Percentiles rank a stretch among this genome's conserved stretches.
These are phyloP conservation scores for Ophiostoma sp. DNA, from an alignment of 2,329 filamentous ascomycete genomes.

Conservation along the genomic window DNA sequence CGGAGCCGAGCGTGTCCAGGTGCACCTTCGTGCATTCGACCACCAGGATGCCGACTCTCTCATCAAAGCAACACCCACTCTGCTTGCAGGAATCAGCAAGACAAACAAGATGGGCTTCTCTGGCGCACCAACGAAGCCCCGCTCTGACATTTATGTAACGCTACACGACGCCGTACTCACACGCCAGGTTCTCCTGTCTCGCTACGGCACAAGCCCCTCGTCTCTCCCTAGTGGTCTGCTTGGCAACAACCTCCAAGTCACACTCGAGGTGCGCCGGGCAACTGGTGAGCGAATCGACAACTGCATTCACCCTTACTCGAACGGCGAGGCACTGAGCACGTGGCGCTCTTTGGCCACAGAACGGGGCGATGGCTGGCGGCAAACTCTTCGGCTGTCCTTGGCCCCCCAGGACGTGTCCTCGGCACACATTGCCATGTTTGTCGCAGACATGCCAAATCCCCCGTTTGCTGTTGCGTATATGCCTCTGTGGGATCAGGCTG, in stretches of 20 bases:
- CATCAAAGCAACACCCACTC: slow-evolving; percentile 79
- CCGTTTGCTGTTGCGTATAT: slow-evolving; percentile 91
- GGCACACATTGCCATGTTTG: slow-evolving; percentile 81
- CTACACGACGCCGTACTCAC: slow-evolving; percentile 73
- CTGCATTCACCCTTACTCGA: slow-evolving; percentile 83
- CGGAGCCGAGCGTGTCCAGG: slow-evolving; percentile 68
- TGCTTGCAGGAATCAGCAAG: slow-evolving; percentile 72
- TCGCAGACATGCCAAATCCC: slow-evolving; percentile 78
- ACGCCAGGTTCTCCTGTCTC: slow-evolving; percentile 64
- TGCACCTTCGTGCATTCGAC: slow-evolving; percentile 73
- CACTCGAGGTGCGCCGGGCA: slow-evolving; percentile 75
- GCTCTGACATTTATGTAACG: slow-evolving; percentile 94
- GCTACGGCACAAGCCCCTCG: slow-evolving; percentile 67
- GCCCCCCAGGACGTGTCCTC: slow-evolving; percentile 72
- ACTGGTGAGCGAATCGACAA: slow-evolving; percentile 77
- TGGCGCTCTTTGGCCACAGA: slow-evolving; percentile 83
- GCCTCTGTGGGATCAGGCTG: slow-evolving; percentile 86
- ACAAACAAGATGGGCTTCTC: slow-evolving; percentile 91
- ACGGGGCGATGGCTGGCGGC: slow-evolving; percentile 76
- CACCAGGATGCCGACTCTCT: slow-evolving; percentile 71
- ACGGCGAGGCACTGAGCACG: slow-evolving; percentile 68
- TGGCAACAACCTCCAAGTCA: slow-evolving; percentile 76
- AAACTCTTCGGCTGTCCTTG: slow-evolving; percentile 77
- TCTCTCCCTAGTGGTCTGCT: slow-evolving; percentile 57
- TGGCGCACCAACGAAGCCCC: slow-evolving; percentile 76